Conservation (phyloP, 441 rosid genomes). For the Codiaeum variegatum region DNA sequence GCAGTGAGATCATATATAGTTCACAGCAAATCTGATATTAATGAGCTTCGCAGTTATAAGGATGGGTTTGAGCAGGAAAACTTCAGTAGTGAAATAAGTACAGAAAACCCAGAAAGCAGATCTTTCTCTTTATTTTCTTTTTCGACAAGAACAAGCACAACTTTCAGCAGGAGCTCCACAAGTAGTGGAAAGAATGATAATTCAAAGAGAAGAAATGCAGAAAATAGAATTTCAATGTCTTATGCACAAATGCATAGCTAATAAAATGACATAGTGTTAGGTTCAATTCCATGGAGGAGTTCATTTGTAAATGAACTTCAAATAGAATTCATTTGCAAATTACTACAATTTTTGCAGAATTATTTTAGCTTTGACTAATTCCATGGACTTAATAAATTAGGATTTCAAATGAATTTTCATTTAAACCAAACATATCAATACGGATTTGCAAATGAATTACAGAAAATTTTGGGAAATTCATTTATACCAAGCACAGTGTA, state of each 20-base stretch:
- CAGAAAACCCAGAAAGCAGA: constrained; percentile 3
- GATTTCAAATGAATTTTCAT: no score
- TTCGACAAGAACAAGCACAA: constrained; percentile 14
- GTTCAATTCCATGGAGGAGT: no score
- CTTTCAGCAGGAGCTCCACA: constrained; percentile 20
- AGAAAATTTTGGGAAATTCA: no score
- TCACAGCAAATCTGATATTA: neutral
- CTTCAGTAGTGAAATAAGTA: neutral
- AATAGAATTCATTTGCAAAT: no score
- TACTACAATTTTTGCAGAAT: no score
- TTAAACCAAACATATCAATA: no score
- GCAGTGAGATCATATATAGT: constrained; percentile 21
- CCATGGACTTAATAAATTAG: no score
- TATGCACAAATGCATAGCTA: constrained; percentile 32
- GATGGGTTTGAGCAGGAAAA: constrained; percentile 14
- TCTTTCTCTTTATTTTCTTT: constrained; percentile 21
- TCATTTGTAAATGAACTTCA: no score
- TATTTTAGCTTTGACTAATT: no score
- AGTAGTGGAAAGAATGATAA: constrained; percentile 18
- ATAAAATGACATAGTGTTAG: no score
- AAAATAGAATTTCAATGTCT: constrained; percentile 4
- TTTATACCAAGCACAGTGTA: no score
- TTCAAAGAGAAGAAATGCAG: constrained; percentile 6
- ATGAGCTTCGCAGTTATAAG: neutral
- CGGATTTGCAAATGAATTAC: no score